phyloP scores from a whole-genome alignment of 2,329 filamentous ascomycete genomes.

The Fusarium tjaetaba region DNA sequence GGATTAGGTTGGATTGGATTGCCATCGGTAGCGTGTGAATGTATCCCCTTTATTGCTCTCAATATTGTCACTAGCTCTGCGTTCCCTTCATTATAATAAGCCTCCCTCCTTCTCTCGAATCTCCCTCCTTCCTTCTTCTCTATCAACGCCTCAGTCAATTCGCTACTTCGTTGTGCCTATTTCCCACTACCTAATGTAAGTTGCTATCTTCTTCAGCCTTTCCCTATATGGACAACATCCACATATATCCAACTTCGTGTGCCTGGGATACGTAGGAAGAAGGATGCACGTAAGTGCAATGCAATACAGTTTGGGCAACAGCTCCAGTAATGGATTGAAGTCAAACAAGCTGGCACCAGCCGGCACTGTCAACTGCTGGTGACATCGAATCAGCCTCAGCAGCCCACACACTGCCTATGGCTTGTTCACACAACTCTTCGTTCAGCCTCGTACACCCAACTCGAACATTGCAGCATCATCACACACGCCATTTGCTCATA shows the following conservation, averaged over 20 bases:
- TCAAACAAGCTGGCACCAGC: neutral
- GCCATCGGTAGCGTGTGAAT: conserved; percentile 12
- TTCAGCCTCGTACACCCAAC: neutral
- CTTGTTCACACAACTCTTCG: neutral
- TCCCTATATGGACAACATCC: neutral
- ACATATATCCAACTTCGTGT: neutral
- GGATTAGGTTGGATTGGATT: conserved; percentile 23
- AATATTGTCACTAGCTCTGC: conserved; percentile 23
- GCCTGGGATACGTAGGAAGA: neutral
- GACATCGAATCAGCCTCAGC: neutral
- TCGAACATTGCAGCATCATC: conserved; percentile 7
- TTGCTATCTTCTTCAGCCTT: conserved; percentile 5
- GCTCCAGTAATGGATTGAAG: neutral
- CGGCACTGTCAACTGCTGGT: neutral
- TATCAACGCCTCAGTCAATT: conserved; percentile 39
- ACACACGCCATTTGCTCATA: conserved; percentile 1
- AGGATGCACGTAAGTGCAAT: neutral
- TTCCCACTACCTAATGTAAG: conserved; percentile 36
- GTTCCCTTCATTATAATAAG: conserved; percentile 40
- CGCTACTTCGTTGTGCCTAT: conserved; percentile 34
- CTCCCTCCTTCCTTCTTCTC: conserved; percentile 22
- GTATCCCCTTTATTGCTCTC: conserved; percentile 33
- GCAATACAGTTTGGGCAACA: neutral
- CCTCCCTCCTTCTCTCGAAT: conserved; percentile 26
- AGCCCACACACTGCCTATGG: neutral